Evolutionary conservation across 805 yeast species (phyloP), one percentile per base, ranked within the genome.

Genomic region (Ogataea allantospora): DNA sequence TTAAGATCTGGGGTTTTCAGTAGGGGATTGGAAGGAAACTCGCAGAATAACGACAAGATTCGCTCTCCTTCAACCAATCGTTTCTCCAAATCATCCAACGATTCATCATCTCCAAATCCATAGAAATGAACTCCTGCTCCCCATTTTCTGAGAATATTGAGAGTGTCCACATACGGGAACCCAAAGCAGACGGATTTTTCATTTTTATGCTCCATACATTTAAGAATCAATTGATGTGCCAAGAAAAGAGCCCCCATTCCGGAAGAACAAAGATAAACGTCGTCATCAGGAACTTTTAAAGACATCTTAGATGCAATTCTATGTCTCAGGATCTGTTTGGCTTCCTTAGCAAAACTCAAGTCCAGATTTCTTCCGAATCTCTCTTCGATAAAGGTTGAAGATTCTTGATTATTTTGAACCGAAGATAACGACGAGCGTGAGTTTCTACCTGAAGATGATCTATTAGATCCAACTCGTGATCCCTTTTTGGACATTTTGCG

Each of bases 21-120:
- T 43, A 89, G 66, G n/a, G 98, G 98, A 60, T 89, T 89, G 0
- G 96, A 83, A 1, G 99, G 99, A 44, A 95, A 83, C 62, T 93
- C 99, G 58, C 96, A 83, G 56, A 87, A 86, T 25, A 93, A 71
- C 0, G 86, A 85, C 48, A 85, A 58, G n/a, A 86, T 78, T 42
- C 72, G 75, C 47, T 77, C 81, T 12, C 88, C 88, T 0, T 73
- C 44, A 38, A 72, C 75, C 41, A 93, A 70, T 33, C 73, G 65
- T 5, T 51, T 50, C 54, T 87, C 93, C 27, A 93, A 62, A 35
- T 80, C 80, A 35, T 70, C 77, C 33, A 88, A 60, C 1, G 88
- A 73, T 16, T 68, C 71, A 40, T 78, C 82, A 53, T 87, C 95
- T 14, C 96, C 96, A 48, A 77, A 67, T 3, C 96, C 96, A 47